These are phyloP conservation scores for Symbiodinium natans DNA, from an alignment of 73 alveolate species.

Conservation along the genomic window DNA sequence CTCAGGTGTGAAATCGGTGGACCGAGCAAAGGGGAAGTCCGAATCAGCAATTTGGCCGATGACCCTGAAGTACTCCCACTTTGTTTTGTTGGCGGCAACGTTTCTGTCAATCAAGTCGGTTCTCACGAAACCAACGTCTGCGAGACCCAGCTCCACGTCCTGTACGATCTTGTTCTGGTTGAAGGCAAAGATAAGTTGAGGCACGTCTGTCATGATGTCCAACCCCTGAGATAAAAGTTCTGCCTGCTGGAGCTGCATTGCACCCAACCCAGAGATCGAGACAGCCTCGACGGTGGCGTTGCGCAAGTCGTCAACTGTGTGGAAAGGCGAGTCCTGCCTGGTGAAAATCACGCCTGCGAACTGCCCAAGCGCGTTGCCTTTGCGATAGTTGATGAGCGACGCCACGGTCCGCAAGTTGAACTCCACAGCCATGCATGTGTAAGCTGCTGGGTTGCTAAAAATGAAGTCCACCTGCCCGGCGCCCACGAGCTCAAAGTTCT, in stretches of 20 bases:
- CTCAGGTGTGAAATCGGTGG: constrained; percentile 78
- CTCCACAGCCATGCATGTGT: constrained; percentile 88
- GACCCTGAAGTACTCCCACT: background rate
- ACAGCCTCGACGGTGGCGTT: constrained; percentile 44
- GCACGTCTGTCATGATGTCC: constrained; percentile 83
- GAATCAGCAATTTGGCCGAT: background rate
- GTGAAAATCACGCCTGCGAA: constrained; percentile 84
- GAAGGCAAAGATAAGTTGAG: constrained; percentile 68
- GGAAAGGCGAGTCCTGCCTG: background rate
- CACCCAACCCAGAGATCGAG: constrained; percentile 7
- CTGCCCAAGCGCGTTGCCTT: constrained; percentile 55
- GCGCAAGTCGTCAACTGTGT: constrained; percentile 53
- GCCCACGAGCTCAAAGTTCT: constrained; percentile 15
- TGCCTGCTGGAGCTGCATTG: constrained; percentile 92
- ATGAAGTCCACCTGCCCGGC: background rate
- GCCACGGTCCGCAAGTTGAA: constrained; percentile 66
- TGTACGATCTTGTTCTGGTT: constrained; percentile 79
- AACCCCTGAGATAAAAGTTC: constrained; percentile 52
- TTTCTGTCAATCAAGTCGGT: constrained; percentile 52
- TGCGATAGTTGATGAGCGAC: constrained; percentile 64
- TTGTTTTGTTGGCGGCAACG: background rate
- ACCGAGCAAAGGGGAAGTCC: constrained; percentile 55
- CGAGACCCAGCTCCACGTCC: constrained; percentile 67
- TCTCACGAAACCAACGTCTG: constrained; percentile 89
- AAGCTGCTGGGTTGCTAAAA: constrained; percentile 60